Base-by-base conservation (phyloP, 2,329 filamentous ascomycete genomes). In the Lecanoromycetidae sp. region DNA sequence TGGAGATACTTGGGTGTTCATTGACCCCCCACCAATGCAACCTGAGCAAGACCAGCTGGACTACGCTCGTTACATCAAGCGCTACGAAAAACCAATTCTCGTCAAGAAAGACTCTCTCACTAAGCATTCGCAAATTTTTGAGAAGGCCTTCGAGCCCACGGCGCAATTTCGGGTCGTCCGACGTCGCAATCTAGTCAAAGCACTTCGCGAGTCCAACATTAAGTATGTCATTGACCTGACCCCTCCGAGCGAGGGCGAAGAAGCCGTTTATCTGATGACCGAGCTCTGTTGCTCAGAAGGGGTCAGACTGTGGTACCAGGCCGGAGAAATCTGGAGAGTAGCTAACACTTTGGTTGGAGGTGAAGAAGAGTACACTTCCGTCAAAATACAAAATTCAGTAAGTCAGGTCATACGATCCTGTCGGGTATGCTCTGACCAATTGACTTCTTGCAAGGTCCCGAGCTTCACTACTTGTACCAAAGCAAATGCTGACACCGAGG, bases 161-260 rank as follows among this genome's bases (percentile, higher is more conserved):
- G 19, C 36, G 35, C 48, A 53, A 34, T 46, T 37, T 49, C 49
- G 46, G 12, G 57, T 54, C 27, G 63, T 59, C 40, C 61, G 59
- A 26, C 59, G 64, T 12, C 55, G 58, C 15, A 33, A 48, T 22
- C 3, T 56, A 57, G 30, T 33, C 41, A 17, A 54, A 57, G 7
- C 51, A 49, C 25, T 54, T 46, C 12, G 56, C 64, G 37, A 30
- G 13, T 15, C 61, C 58, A 0, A 68, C 0, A 62, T 82, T 56
- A 70, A 71, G 48, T 82, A 74, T 53, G 63, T 82, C 15, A 56
- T 84, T 29, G 79, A 84, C 54, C 65, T 84, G 10, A 82, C 78
- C 0, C 80, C 79, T 0, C 71, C 75, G 0, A 62, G 62, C 0
- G 73, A 80, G 57, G 80, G 77, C 1, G 77, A 82, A 35, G 79